Evolutionary conservation across 192 early-diverging fungal genomes (phyloP), one percentile per base, ranked within the genome.

Genomic region (Mortierella hygrophila): DNA sequence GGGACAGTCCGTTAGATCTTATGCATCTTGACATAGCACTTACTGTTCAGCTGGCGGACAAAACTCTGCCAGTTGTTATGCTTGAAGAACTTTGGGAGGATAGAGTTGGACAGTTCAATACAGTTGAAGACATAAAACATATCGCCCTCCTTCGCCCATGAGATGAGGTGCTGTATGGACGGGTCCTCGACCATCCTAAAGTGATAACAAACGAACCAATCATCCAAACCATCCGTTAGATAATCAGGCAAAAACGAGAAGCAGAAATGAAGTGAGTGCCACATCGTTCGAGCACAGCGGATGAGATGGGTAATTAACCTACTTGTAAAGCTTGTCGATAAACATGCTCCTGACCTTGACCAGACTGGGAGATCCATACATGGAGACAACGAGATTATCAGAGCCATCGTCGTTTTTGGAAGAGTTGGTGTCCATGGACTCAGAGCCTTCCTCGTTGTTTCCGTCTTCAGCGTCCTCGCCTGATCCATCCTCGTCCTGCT

Each of bases 11-110:
- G n/a, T 15, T 77, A 32, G 23, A 52, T 5, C 49, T 79, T 26
- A 42, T 26, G 26, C 70, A 75, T 29, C 29, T 65, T n/a, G 16
- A 41, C 38, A 57, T 37, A 46, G 37, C 23, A 87, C 89, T 68
- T 88, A 93, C 92, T 96, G 89, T 97, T 97, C 20, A 97, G 90
- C 88, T 96, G 95, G 35, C 96, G 92, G 47, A 96, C 96, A 93
- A 97, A 97, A 88, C 96, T 96, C 74, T 95, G 93, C 94, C 94
- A 97, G 90, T 97, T 97, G 87, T 95, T 96, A 87, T 98, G 97
- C 84, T 97, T 97, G 82, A 97, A 98, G 79, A 96, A 94, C 82
- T 95, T 94, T 35, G 97, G 97, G 60, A 97, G 85, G 0, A 97
- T 91, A 13, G 84, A 89, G 74, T 92, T 93, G 29, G 95, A 94